These are phyloP conservation scores for Rugosomyces carneus DNA, from an alignment of 1,284 basidiomycete genomes.

Conservation along the genomic window DNA sequence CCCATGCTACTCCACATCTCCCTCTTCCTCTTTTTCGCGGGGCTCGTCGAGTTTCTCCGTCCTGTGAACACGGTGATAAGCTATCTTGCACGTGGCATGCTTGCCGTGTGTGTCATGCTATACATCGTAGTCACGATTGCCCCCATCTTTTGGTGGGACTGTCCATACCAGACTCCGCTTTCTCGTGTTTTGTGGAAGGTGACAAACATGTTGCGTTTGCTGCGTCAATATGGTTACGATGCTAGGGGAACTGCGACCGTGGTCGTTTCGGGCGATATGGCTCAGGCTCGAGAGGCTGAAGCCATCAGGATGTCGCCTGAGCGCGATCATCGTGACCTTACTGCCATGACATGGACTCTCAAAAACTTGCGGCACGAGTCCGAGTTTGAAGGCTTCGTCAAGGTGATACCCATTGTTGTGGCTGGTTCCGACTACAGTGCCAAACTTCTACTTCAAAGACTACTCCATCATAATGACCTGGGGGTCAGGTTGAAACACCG, in stretches of 20 bases:
- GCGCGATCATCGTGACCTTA: slow-evolving; percentile 27
- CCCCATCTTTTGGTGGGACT: slow-evolving; percentile 28
- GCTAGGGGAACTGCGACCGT: slow-evolving; percentile 14
- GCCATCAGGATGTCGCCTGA: slow-evolving; percentile 23
- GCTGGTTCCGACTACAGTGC: slow-evolving; percentile 32
- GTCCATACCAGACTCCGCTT: slow-evolving; percentile 33
- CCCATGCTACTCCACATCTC: slow-evolving; percentile 35
- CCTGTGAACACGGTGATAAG: slow-evolving; percentile 27
- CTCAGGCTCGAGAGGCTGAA: slow-evolving; percentile 24
- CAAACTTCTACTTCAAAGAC: slow-evolving; percentile 27
- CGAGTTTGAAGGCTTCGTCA: slow-evolving; percentile 31
- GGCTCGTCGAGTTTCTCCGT: slow-evolving; percentile 31
- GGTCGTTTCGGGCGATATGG: slow-evolving; percentile 18
- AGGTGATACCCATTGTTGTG: slow-evolving; percentile 29
- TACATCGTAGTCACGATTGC: slow-evolving; percentile 29
- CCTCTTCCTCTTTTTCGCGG: slow-evolving; percentile 34
- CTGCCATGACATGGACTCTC: slow-evolving; percentile 22
- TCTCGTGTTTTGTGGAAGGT: slow-evolving; percentile 29
- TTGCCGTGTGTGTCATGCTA: slow-evolving; percentile 22
- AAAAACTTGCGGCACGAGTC: slow-evolving; percentile 26
- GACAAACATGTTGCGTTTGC: slow-evolving; percentile 20
- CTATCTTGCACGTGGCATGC: slow-evolving; percentile 25
- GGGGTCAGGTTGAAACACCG: slow-evolving; percentile 26
- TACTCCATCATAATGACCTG: slow-evolving; percentile 25
- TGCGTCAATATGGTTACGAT: slow-evolving; percentile 19